These are phyloP conservation scores for Rhodotorula sp. DNA, from an alignment of 1,284 basidiomycete species.

Conservation along the genomic window DNA sequence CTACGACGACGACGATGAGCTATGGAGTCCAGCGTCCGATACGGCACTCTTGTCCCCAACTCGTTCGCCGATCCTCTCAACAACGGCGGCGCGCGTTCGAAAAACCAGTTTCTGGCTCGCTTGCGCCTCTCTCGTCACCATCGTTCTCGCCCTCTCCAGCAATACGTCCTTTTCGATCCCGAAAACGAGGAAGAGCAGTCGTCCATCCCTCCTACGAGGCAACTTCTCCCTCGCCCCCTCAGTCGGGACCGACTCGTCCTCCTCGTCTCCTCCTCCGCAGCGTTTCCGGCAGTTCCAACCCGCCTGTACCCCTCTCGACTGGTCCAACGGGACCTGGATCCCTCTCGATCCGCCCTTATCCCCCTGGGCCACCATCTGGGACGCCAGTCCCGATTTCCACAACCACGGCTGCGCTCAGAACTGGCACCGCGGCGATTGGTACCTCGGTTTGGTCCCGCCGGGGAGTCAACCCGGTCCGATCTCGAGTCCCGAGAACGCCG, in stretches of 20 bases:
- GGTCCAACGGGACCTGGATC: conserved; percentile 4
- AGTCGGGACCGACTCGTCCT: background rate
- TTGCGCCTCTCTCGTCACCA: no score
- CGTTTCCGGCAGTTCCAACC: background rate
- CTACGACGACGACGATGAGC: no score
- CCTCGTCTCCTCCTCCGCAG: background rate
- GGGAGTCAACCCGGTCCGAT: no score
- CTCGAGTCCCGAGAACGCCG: background rate
- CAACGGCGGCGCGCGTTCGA: no score
- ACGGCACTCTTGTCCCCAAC: no score
- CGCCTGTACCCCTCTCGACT: background rate
- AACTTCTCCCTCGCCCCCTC: background rate
- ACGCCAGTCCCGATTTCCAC: background rate
- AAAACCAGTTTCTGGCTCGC: no score
- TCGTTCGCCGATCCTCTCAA: no score
- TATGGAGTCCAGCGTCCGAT: no score
- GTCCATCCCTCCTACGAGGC: background rate
- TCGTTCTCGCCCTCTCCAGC: no score
- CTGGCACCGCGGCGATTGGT: conserved; percentile 6
- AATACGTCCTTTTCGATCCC: no score
- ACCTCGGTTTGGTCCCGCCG: conserved; percentile 6
- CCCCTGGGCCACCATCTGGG: background rate
- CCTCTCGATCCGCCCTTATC: background rate
- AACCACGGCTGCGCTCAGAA: background rate
- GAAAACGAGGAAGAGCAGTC: background rate